Base-by-base conservation (phyloP, 2,329 filamentous ascomycete species). In the Trichoderma sp. region DNA sequence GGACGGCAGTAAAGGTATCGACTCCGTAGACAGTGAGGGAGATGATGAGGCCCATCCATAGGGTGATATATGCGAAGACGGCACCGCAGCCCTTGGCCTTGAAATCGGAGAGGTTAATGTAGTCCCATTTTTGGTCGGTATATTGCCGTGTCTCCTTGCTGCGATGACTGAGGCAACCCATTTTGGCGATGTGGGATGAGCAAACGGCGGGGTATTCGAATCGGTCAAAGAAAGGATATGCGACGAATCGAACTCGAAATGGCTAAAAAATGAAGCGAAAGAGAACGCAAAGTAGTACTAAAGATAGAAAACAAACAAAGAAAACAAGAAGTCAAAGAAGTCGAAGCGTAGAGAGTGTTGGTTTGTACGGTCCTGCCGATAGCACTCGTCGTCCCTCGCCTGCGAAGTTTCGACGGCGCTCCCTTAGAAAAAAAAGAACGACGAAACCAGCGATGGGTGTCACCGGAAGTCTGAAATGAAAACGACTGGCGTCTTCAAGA, bases 101-200 rank as follows among this genome's bases (percentile, higher is more conserved):
- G 86, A 98, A 98, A 82, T 98, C 95, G 71, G 84, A 81, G 68
- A 88, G 83, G 76, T 83, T 89, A 80, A 98, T 95, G 80, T 95
- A 97, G 78, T 95, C 93, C 95, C 95, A 98, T 86, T 94, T 92
- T 84, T 96, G 93, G 82, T 98, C 95, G 73, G 93, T 90, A 74
- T 89, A 87, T 74, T 95, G 87, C 74, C 91, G 86, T 75, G 86
- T 87, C 79, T 85, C 80, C 79, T 92, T 92, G 71, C 85, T 85
- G 66, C 87, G 83, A 76, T 90, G 88, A 74, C 89, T 87, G 76
- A 88, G 85, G 79, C 90, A 92, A 76, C 88, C 86, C 92, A 94
- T 94, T 64, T 78, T 87, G 80, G 36, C 70, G 73, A 70, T 60
- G 63, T 63, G 57, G 43, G 70, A 57, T 73, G 72, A 73, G 71